These are phyloP conservation scores for Gelatoporia subvermispora DNA, from an alignment of 768 basidiomycete genomes.

Conservation along the genomic window DNA sequence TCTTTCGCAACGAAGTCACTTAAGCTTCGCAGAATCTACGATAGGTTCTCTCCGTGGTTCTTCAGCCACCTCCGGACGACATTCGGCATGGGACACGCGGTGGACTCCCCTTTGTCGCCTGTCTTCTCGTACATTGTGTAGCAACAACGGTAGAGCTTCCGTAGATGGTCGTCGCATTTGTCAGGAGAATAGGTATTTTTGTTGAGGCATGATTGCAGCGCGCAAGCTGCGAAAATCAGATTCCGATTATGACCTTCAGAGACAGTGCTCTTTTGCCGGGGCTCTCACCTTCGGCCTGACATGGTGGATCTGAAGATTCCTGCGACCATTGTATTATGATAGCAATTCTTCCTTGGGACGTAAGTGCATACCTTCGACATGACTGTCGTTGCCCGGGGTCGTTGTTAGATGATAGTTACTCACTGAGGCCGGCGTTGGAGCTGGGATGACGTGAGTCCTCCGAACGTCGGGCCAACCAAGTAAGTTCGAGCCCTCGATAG, in stretches of 20 bases:
- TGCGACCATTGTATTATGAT: too few relatives aligned
- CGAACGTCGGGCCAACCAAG: too few relatives aligned
- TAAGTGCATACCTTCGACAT: too few relatives aligned
- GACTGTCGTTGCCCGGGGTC: too few relatives aligned
- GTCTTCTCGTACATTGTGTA: conserved; percentile 46
- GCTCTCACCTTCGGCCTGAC: conserved; percentile 21
- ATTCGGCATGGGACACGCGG: conserved; percentile 53
- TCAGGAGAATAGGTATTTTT: conserved; percentile 63
- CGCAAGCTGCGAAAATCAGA: conserved; percentile 43
- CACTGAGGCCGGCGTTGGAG: too few relatives aligned
- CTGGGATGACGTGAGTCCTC: too few relatives aligned
- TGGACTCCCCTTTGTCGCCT: conserved; percentile 40
- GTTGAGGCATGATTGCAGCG: conserved; percentile 56
- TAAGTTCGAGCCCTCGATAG: too few relatives aligned
- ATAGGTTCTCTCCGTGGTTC: conserved; percentile 33
- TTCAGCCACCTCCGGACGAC: conserved; percentile 59
- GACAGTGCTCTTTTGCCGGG: background rate
- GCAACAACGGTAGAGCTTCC: conserved; percentile 60
- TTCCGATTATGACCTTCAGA: background rate
- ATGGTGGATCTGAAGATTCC: conserved; percentile 11
- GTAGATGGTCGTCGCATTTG: conserved; percentile 48
- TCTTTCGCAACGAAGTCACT: too few relatives aligned
- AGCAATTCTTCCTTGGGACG: too few relatives aligned
- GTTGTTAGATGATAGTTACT: too few relatives aligned
- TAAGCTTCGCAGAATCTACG: background rate